Conservation (phyloP, 495 filamentous ascomycete species). For the Oidiodendron maius region DNA sequence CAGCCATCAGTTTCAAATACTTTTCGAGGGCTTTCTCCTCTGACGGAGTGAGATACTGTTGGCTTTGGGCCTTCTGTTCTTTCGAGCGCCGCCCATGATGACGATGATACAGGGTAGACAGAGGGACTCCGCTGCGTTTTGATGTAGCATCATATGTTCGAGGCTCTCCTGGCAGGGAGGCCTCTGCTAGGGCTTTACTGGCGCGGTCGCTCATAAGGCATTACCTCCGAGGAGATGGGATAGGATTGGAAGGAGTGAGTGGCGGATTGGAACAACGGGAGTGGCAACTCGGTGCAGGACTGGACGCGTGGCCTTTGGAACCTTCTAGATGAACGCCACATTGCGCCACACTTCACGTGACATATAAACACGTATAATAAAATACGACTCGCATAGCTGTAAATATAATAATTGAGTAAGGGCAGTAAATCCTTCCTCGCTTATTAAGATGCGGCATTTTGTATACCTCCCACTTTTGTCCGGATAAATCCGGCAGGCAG, state of each 20-base stretch:
- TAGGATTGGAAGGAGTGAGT: slow-evolving; percentile 15
- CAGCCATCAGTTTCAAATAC: slow-evolving; percentile 4
- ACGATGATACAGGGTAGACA: not conserved
- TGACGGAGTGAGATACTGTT: no score
- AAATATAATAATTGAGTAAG: not conserved
- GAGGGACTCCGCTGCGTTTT: slow-evolving; percentile 11
- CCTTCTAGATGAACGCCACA: no score
- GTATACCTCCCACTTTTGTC: not conserved
- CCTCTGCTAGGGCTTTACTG: no score
- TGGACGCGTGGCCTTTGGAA: slow-evolving; percentile 11
- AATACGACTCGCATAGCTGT: not conserved
- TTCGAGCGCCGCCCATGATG: no score
- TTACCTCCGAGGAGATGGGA: no score
- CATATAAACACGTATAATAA: slow-evolving; percentile 5
- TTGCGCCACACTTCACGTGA: slow-evolving; percentile 5
- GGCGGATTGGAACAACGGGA: slow-evolving; percentile 3
- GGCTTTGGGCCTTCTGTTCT: no score
- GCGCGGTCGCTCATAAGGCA: slow-evolving; percentile 13
- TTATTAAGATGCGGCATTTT: not conserved
- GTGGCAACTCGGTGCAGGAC: slow-evolving; percentile 7
- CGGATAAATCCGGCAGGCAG: no score
- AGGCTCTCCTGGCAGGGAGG: slow-evolving; percentile 16
- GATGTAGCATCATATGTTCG: slow-evolving; percentile 13
- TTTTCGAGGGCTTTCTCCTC: slow-evolving; percentile 3
- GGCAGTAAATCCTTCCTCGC: no score